Evolutionary conservation across 106 monocot species (phyloP), one percentile per base, ranked within the genome.

Genomic region (Allium sativum): DNA sequence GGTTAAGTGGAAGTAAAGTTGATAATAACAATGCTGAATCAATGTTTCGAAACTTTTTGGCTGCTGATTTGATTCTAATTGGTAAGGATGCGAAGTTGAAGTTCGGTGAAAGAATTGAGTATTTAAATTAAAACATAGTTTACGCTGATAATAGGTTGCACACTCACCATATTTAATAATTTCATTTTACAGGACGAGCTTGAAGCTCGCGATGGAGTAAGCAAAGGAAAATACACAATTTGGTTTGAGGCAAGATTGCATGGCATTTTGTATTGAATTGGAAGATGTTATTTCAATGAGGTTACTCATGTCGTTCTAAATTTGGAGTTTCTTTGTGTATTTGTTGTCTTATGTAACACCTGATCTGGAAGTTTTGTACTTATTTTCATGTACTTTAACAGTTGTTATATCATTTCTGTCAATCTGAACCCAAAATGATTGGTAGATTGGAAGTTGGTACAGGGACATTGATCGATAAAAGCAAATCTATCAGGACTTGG

Each of bases 241-340:
- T 42, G 95, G 95, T 2, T 82, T 96, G 1, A 90, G 95, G 8
- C 95, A 96, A 59, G 90, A 90, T 67, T 90, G 87, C 68, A 84
- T 96, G 95, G 87, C 81, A 41, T 96, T 96, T 48, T 96, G 95
- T 63, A 79, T 84, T 12, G 95, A 96, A 53, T 58, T 90, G 53
- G 95, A 96, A 78, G 95, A 96, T 62, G 95, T 96, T 40, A 90
- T 96, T 41, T 96, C 95, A 12, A 96, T 96, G 95, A 87, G 94
- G 94, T 95, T 12, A 12, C 64, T 64, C 51, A 46, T 20, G 19
- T 62, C 19, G 18, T 18, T 11, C 18, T 40, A n/a, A 8, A 42
- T 58, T 51, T 59, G 68, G 47, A 31, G 11, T 59, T n/a, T 62
- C 6, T 62, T 10, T 62, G 46, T 18, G 9, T 62, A 11, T 22